Percentiles rank a stretch among this genome's conserved stretches.
Evolutionary conservation across 129 eudicot species (phyloP).

Genomic region (Pulicaria dysenterica): DNA sequence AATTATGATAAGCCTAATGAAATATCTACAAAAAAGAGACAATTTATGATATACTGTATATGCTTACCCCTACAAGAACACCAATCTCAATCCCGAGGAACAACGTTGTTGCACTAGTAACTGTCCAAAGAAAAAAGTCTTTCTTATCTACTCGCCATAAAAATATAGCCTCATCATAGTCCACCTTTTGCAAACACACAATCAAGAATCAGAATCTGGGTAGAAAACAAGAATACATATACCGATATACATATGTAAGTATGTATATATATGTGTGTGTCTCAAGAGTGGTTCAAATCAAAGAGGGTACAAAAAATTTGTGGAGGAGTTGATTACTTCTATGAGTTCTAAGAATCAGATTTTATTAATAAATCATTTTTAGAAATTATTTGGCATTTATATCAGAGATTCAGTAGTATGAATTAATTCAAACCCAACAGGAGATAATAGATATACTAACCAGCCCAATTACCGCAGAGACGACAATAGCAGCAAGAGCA

Average conservation of each 20-base stretch:
- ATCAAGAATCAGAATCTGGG: constrained; percentile 19
- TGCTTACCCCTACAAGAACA: constrained; percentile 88
- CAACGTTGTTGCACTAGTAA: constrained; percentile 73
- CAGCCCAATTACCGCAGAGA: constrained; percentile 97
- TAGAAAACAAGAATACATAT: constrained; percentile 1
- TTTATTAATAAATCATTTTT: constrained; percentile 26
- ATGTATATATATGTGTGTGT: too few relatives aligned
- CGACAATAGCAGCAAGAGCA: constrained; percentile 95
- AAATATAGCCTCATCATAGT: constrained; percentile 89
- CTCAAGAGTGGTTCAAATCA: too few relatives aligned
- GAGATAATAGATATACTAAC: constrained; percentile 48
- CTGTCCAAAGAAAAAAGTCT: constrained; percentile 88
- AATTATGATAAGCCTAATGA: too few relatives aligned
- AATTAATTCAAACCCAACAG: background rate
- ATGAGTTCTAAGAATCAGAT: constrained; percentile 1
- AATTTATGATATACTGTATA: too few relatives aligned
- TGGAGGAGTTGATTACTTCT: too few relatives aligned
- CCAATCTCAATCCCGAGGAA: constrained; percentile 96
- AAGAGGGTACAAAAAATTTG: too few relatives aligned
- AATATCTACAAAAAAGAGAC: too few relatives aligned
- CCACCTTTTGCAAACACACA: constrained; percentile 50
- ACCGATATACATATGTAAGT: too few relatives aligned
- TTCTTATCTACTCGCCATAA: constrained; percentile 93
- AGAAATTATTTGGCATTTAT: background rate
- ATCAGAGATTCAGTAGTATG: constrained; percentile 3